phyloP scores from a whole-genome alignment of 257 asterid species.

The Craterostigma plantagineum region DNA sequence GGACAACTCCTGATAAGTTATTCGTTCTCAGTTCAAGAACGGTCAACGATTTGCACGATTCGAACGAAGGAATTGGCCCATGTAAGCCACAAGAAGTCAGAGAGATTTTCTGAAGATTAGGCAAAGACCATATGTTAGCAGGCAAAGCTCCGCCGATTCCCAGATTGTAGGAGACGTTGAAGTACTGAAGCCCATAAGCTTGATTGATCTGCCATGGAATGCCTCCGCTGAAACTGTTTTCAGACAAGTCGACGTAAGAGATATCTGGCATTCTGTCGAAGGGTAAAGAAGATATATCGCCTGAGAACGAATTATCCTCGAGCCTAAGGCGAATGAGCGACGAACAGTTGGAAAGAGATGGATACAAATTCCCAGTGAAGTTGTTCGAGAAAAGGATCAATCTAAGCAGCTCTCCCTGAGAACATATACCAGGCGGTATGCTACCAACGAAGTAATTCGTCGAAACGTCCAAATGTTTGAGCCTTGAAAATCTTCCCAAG shows the following conservation, averaged over 20 bases:
- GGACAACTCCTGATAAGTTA: slow-evolving; percentile 47
- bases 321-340: slow-evolving; percentile 76
- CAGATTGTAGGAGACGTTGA: slow-evolving; percentile 71
- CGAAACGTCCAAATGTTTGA: slow-evolving; percentile 66
- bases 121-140: slow-evolving; percentile 34
- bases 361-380: slow-evolving; percentile 57
- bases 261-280: slow-evolving; percentile 28
- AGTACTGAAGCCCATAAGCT: slow-evolving; percentile 40
- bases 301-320: slow-evolving; percentile 68
- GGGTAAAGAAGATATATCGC: slow-evolving; percentile 48
- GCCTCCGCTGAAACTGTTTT: slow-evolving; percentile 58
- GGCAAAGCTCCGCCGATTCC: slow-evolving; percentile 57
- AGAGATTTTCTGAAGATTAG: slow-evolving; percentile 58
- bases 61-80: slow-evolving; percentile 59
- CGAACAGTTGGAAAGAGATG: slow-evolving; percentile 69
- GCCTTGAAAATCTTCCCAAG: slow-evolving; percentile 48
- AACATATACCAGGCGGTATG: slow-evolving; percentile 57
- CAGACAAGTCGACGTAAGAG: slow-evolving; percentile 70
- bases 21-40: slow-evolving; percentile 62
- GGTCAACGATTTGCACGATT: slow-evolving; percentile 31
- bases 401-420: slow-evolving; percentile 36
- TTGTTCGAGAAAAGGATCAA: slow-evolving; percentile 71
- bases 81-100: slow-evolving; percentile 52
- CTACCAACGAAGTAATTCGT: slow-evolving; percentile 52
- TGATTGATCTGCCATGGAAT: slow-evolving; percentile 30